These are phyloP conservation scores for Dryas octopetala DNA, from an alignment of 306 rosid species.

Conservation along the genomic window DNA sequence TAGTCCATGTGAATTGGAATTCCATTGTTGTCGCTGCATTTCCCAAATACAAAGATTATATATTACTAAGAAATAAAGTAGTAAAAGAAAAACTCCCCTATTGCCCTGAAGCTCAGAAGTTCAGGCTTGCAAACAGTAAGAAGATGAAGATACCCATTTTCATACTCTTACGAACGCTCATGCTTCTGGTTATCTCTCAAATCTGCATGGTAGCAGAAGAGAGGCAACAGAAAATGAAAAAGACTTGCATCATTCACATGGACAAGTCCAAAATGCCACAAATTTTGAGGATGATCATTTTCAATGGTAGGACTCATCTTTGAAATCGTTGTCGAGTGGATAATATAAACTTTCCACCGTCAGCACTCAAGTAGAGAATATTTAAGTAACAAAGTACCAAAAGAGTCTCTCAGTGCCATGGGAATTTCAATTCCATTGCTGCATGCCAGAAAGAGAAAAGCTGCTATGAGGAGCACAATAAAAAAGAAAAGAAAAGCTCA, in stretches of 20 bases:
- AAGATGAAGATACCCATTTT: neutral
- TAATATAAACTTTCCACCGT: too few relatives aligned
- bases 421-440: neutral
- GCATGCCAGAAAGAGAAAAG: too few relatives aligned
- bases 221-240: constrained; percentile 36
- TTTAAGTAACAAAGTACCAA: too few relatives aligned
- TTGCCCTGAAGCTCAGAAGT: neutral
- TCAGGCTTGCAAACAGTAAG: neutral
- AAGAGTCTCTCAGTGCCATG: neutral
- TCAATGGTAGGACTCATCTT: constrained; percentile 59
- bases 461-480: too few relatives aligned
- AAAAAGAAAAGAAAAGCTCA: too few relatives aligned
- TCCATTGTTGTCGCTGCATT: too few relatives aligned
- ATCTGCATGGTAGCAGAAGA: constrained; percentile 35
- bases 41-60: too few relatives aligned
- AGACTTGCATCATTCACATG: constrained; percentile 67
- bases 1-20: too few relatives aligned
- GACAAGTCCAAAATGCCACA: constrained; percentile 59
- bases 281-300: constrained; percentile 44
- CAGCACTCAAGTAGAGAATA: neutral
- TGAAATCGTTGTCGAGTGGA: constrained; percentile 44
- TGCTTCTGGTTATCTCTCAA: neutral
- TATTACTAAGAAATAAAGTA: too few relatives aligned
- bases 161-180: neutral
- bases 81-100: too few relatives aligned